These are phyloP conservation scores for Aspergillus carbonarius DNA, from an alignment of 2,329 filamentous ascomycete species.

Conservation along the genomic window DNA sequence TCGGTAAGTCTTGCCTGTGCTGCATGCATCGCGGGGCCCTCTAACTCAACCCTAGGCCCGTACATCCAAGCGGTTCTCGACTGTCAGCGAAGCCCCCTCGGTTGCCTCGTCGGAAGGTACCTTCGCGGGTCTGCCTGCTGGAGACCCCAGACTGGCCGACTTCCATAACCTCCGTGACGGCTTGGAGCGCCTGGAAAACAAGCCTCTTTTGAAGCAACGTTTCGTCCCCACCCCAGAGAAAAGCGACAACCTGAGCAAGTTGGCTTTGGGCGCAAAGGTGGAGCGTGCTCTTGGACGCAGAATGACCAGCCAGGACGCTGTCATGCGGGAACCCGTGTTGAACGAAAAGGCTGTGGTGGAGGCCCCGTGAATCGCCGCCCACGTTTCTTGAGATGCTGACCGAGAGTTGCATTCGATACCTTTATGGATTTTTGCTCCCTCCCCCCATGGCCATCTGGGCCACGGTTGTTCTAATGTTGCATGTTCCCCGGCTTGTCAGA, in stretches of 20 bases:
- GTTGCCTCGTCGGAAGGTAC: slow-evolving; percentile 49
- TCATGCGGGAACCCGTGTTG: slow-evolving; percentile 65
- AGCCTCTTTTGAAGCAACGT: slow-evolving; percentile 77
- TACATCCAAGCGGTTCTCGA: slow-evolving; percentile 55
- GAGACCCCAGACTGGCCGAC: slow-evolving; percentile 58
- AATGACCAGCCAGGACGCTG: slow-evolving; percentile 84
- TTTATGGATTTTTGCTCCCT: slow-evolving; percentile 12
- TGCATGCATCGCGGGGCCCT: background rate
- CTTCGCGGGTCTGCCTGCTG: slow-evolving; percentile 38
- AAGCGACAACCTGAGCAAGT: slow-evolving; percentile 76
- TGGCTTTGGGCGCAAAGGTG: slow-evolving; percentile 85
- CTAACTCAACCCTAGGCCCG: slow-evolving; percentile 41
- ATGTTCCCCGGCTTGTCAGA: slow-evolving; percentile 4
- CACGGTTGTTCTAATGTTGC: slow-evolving; percentile 1
- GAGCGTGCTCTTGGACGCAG: slow-evolving; percentile 82
- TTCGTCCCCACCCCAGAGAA: slow-evolving; percentile 78
- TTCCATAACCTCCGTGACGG: slow-evolving; percentile 76
- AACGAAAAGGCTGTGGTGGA: slow-evolving; percentile 38
- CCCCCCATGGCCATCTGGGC: background rate
- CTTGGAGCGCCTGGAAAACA: slow-evolving; percentile 86
- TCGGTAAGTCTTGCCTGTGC: slow-evolving; percentile 41
- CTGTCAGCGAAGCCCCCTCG: slow-evolving; percentile 50
- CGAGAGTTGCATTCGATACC: slow-evolving; percentile 5
- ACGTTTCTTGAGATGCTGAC: slow-evolving; percentile 4
- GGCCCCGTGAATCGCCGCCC: slow-evolving; percentile 17